Base-by-base conservation (phyloP, 2,329 filamentous ascomycete species). In the Blastomyces gilchristii region DNA sequence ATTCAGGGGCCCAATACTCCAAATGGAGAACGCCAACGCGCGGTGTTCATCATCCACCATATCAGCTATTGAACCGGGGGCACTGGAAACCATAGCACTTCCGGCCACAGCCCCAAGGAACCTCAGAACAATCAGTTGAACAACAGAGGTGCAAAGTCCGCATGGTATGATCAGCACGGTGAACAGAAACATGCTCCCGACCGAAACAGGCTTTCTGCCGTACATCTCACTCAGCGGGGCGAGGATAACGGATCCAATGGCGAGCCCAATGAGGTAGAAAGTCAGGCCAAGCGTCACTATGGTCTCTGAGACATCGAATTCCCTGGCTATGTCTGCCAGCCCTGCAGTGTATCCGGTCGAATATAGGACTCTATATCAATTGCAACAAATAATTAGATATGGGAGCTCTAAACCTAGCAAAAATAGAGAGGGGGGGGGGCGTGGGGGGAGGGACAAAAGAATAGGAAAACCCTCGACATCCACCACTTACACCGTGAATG, bases 1-100 rank as follows among this genome's bases (percentile, higher is more conserved):
- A 70, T 96, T 96, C 73, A 96, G 83, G 0, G 92, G 91, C 0
- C 90, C 91, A 62, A 96, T 85, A 65, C 82, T 85, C 86, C 91
- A 96, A 43, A 96, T 80, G 4, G 86, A 90, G 75, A 96, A 90
- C 52, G 87, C 87, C n/a, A 94, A 77, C 2, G 90, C 90, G 18
- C 92, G 85, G 69, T 89, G 85, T 58, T 95, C 85, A 56, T 93
- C 89, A 16, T 83, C 82, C n/a, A 90, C 86, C 59, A 96, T 87
- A 73, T 97, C 92, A 37, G 89, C 86, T 12, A 96, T 83, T 8
- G 87, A 90, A 2, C 91, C 92, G 0, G 91, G 90, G 0, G 88
- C 85, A 71, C 95, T 96, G 14, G 86, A 85, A 34, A 96, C 86
- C 84, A 95, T 88, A 52, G 88, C 90, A 6, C 89, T 84, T 3